Percentiles rank a stretch among this genome's conserved stretches.
These are phyloP conservation scores for Trichosporon ovoides DNA, from an alignment of 1,284 basidiomycete genomes.

Conservation along the genomic window DNA sequence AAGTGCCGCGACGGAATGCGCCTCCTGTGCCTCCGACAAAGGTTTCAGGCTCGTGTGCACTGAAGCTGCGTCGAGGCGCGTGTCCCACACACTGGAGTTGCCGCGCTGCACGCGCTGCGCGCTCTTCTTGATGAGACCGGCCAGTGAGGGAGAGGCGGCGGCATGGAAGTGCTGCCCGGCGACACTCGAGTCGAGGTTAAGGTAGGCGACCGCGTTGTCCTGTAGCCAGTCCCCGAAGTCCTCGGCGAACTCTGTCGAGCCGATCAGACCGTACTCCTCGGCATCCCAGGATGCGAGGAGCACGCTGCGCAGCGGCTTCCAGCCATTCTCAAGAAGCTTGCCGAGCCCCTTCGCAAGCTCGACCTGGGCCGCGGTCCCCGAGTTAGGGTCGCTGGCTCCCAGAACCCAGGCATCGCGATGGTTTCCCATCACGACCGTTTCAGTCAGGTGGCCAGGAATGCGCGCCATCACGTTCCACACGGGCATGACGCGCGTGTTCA, in stretches of 20 bases:
- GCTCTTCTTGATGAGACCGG: constrained; percentile 62
- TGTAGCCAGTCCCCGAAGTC: constrained; percentile 78
- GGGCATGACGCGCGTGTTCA: constrained; percentile 66
- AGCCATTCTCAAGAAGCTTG: constrained; percentile 63
- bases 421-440: constrained; percentile 78
- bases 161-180: constrained; percentile 61
- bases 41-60: constrained; percentile 1
- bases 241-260: constrained; percentile 83
- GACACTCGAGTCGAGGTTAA: constrained; percentile 71
- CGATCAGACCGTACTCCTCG: constrained; percentile 86
- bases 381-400: constrained; percentile 77
- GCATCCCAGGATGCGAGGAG: constrained; percentile 90
- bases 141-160: constrained; percentile 57
- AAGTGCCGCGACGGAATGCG: background rate
- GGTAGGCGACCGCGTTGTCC: constrained; percentile 71
- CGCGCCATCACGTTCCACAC: constrained; percentile 69
- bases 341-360: constrained; percentile 82
- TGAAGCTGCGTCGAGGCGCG: constrained; percentile 26
- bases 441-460: constrained; percentile 80
- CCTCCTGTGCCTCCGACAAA: constrained; percentile 8
- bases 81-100: constrained; percentile 43
- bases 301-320: constrained; percentile 83
- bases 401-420: constrained; percentile 72
- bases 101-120: constrained; percentile 64
- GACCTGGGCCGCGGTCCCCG: constrained; percentile 77